Evolutionary conservation across 805 yeast genomes (phyloP), one percentile per base, ranked within the genome.

Genomic region (Myxozyma monticola): DNA sequence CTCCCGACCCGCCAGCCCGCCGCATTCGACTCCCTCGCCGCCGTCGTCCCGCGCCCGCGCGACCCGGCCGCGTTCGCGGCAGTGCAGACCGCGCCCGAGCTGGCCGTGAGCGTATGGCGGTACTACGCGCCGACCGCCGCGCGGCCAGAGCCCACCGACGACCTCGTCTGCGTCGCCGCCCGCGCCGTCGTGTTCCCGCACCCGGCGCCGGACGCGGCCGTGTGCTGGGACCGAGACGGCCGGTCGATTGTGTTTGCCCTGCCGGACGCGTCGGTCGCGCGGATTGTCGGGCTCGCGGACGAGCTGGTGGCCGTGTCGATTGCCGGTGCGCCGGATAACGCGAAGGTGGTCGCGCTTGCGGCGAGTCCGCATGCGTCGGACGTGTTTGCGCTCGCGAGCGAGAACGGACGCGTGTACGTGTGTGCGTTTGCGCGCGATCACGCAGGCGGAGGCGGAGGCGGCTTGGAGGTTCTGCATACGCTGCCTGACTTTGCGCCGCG

Each of bases 1-100:
- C 24, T 31, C 3, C 54, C 57, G 14, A 51, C 34, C 6, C 51
- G 57, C n/a, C 43, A 53, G 20, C 57, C 57, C 18, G 57, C 57
- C 12, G 45, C 51, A 7, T 53, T 53, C 40, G 57, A 53, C 30
- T 31, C 46, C 28, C 42, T 53, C 26, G 48, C 55, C 4, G 37
- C 45, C n/a, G 40, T 53, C 17, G 17, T 31, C 24, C 48, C 47
- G 5, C 54, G 57, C 7, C 57, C 57, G n/a, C 33, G 42, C 12
- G 54, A 49, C 37, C 33, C 45, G 6, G 14, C 38, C 3, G 46
- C 48, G 17, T 53, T 53, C 38, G 57, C 57, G 3, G 49, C 55
- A 22, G 51, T 53, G 31, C 57, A 53, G 35, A 24, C 29, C 37
- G 20, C 15, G 7, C 56, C 56, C 14, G 41, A 37, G 34, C 25